Percentiles rank a stretch among this genome's conserved stretches.
phyloP scores from a whole-genome alignment of 805 yeast genomes.

The Candida ficus region DNA sequence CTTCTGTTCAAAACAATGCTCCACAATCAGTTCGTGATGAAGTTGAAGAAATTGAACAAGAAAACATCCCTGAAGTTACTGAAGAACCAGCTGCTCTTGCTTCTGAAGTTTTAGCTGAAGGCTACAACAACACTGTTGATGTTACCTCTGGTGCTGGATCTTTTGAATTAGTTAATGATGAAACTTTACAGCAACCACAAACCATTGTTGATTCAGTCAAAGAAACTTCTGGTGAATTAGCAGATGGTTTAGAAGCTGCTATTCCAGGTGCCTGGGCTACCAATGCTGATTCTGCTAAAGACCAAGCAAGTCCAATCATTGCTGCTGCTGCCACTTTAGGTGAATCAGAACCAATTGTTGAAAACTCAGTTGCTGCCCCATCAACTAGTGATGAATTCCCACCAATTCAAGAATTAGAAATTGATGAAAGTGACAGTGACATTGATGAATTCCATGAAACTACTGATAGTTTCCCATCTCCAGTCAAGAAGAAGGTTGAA shows the following conservation, averaged over 20 bases:
- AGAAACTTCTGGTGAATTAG: conserved; percentile 5
- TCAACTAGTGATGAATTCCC: conserved; percentile 48
- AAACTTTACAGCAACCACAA: no score
- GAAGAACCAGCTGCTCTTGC: conserved; percentile 27
- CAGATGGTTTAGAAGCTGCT: conserved; percentile 21
- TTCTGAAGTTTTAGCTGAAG: conserved; percentile 27
- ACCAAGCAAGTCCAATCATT: conserved; percentile 10
- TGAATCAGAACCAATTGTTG: no score
- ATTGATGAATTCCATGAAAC: conserved; percentile 35
- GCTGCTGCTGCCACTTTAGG: conserved; percentile 12
- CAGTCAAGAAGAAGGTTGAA: neutral
- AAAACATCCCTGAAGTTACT: no score
- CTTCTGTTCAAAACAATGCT: conserved; percentile 89
- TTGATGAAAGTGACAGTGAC: conserved; percentile 47
- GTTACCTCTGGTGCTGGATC: conserved; percentile 23
- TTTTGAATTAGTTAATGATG: conserved; percentile 22
- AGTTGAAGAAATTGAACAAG: conserved; percentile 25
- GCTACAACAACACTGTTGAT: conserved; percentile 16
- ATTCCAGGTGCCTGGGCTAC: conserved; percentile 27
- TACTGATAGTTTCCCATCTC: conserved; percentile 27
- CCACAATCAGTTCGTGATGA: conserved; percentile 81
- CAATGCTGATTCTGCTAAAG: conserved; percentile 1
- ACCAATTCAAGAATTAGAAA: conserved; percentile 51
- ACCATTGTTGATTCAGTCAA: conserved; percentile 3
- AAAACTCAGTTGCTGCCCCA: no score